These are phyloP conservation scores for Mimosa pudica DNA, from an alignment of 306 rosid species.

Conservation along the genomic window DNA sequence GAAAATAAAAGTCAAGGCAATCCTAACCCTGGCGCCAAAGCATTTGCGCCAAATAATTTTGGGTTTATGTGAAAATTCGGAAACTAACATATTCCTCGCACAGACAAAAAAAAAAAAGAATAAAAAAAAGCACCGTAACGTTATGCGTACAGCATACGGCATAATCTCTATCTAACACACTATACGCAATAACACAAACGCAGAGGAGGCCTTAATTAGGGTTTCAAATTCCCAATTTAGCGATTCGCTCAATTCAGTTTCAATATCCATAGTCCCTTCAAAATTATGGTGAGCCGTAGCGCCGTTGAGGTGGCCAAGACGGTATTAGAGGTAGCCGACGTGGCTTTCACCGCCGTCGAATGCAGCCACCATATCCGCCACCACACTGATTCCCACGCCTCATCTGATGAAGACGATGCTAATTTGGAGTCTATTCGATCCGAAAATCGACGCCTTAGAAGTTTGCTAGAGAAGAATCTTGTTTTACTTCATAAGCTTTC, in stretches of 20 bases:
- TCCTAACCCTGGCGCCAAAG: neutral
- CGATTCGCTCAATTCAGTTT: conserved; percentile 6
- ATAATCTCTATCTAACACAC: neutral
- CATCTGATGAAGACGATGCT: conserved; percentile 44
- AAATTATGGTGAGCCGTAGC: conserved; percentile 54
- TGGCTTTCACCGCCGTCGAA: conserved; percentile 86
- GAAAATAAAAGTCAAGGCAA: too few species aligned
- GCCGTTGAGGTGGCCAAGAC: conserved; percentile 86
- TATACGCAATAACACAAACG: neutral
- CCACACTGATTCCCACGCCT: conserved; percentile 28
- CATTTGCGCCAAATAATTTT: neutral
- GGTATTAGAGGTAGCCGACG: conserved; percentile 94
- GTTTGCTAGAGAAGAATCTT: conserved; percentile 70
- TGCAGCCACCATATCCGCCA: conserved; percentile 54
- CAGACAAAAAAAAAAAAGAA: neutral
- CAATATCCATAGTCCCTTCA: neutral
- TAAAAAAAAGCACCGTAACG: neutral
- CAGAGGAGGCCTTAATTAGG: conserved; percentile 15
- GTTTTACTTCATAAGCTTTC: conserved; percentile 69
- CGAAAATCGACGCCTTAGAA: conserved; percentile 78
- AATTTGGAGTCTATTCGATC: conserved; percentile 63
- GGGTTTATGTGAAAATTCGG: neutral
- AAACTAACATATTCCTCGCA: neutral
- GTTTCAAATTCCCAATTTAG: neutral
- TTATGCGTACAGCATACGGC: neutral